These are phyloP conservation scores for Metschnikowia picachoensis DNA, from an alignment of 805 yeast species.

Conservation along the genomic window DNA sequence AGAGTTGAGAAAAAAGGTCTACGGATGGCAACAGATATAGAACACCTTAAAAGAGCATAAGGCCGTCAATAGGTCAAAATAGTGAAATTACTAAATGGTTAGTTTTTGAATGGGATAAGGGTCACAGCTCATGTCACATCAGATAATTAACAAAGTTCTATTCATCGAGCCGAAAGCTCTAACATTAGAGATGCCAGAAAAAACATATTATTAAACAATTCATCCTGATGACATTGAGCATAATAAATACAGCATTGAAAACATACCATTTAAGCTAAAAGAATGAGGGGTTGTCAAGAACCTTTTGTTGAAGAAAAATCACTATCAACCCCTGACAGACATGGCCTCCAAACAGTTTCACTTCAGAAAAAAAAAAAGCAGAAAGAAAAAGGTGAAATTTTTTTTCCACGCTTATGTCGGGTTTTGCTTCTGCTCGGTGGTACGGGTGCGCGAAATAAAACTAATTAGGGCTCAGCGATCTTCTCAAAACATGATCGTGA, in stretches of 20 bases:
- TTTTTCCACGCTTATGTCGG: conserved; percentile 2
- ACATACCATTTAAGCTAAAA: conserved; percentile 1
- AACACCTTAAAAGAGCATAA: neutral
- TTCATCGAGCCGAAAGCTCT: conserved; percentile 77
- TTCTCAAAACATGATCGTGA: conserved; percentile 13
- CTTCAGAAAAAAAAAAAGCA: neutral
- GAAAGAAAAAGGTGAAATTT: neutral
- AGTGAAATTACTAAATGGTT: conserved; percentile 1
- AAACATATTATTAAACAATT: conserved; percentile 44
- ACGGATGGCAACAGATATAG: too few species aligned
- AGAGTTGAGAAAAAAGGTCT: too few species aligned
- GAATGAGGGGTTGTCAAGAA: neutral
- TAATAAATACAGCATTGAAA: conserved; percentile 1
- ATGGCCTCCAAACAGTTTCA: neutral
- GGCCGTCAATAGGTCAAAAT: too few species aligned
- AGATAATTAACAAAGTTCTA: conserved; percentile 70
- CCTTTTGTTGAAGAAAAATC: neutral
- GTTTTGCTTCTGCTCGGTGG: conserved; percentile 6
- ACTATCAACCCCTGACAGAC: too few species aligned
- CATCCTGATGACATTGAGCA: conserved; percentile 26
- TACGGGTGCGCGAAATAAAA: conserved; percentile 11
- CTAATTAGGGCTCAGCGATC: conserved; percentile 6
- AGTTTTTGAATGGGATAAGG: neutral
- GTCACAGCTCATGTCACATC: conserved; percentile 27
- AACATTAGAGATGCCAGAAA: conserved; percentile 95